A percentile compares a stretch with the other conserved stretches of the same genome.
Evolutionary conservation across 768 basidiomycete species (phyloP).

Genomic region (Rhizopogon vulgaris): DNA sequence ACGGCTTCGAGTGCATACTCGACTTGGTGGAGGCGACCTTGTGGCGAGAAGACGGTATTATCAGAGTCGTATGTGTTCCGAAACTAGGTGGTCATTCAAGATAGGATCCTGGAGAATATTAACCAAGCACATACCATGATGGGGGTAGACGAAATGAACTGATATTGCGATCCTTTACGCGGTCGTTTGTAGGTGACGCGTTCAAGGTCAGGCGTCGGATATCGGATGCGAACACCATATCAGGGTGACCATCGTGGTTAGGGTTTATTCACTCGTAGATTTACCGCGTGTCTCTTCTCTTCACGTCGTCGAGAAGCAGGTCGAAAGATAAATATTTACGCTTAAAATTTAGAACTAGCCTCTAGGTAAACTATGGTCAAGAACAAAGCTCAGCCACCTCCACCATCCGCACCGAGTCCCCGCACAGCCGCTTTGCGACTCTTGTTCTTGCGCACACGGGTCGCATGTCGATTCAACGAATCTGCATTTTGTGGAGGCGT

Average conservation of each 20-base stretch:
- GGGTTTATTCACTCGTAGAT: not conserved
- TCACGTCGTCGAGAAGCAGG: no score
- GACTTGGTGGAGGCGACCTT: conserved; percentile 94
- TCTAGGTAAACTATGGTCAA: no score
- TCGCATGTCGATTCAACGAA: conserved; percentile 4
- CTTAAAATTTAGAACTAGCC: no score
- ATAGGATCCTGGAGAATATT: conserved; percentile 3
- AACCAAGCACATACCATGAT: conserved; percentile 25
- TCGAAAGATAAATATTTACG: no score
- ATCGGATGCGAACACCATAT: conserved; percentile 4
- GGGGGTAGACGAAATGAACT: conserved; percentile 8
- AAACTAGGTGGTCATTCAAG: conserved; percentile 44
- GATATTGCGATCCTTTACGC: conserved; percentile 5
- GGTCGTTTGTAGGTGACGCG: conserved; percentile 25
- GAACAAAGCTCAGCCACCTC: not conserved
- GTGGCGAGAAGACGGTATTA: conserved; percentile 95
- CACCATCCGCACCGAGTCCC: conserved; percentile 20
- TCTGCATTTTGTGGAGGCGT: conserved; percentile 18
- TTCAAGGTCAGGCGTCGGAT: conserved; percentile 13
- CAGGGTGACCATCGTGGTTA: not conserved
- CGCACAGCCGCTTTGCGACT: conserved; percentile 29
- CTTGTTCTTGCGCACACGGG: conserved; percentile 27
- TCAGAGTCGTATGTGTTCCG: conserved; percentile 98
- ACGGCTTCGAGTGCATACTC: conserved; percentile 99
- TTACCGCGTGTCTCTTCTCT: no score